Base-by-base conservation (phyloP, 352 stramenopile species). In the Achlya hypogyna region DNA sequence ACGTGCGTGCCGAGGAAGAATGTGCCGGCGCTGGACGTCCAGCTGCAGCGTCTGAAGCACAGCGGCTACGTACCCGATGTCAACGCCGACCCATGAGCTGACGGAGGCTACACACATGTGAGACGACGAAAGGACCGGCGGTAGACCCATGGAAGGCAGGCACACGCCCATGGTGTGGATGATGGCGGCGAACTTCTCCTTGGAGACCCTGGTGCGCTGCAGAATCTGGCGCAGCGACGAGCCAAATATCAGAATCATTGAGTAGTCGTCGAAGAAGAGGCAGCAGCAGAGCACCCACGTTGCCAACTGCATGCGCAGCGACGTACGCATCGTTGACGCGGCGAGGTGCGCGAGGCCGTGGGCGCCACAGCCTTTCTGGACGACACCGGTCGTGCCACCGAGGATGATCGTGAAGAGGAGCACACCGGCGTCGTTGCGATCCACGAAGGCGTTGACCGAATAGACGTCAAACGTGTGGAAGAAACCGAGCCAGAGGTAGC, bases 221-320 rank as follows among this genome's bases (percentile, higher is more conserved):
- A 94, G 62, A 38, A 93, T 84, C 65, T 88, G 83, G 29, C 84
- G 84, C 52, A 93, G 74, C 56, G 86, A 92, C 72, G 84, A 94
- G 60, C 89, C 89, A 45, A 96, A 84, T 72, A 96, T 96, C 16
- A 96, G 71, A 47, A 95, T 95, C 69, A 82, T 95, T 68, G 87
- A 94, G 75, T 96, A 96, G 74, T 96, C 89, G 69, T 96, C 89
- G 65, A 96, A 96, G 78, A 96, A 96, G 71, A 96, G 93, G 62
- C 93, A 72, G 53, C 91, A 71, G 53, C 85, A 93, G 27, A 94
- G 70, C 51, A 89, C 63, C 83, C 83, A 94, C 49, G 85, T 91
- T 22, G 84, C 84, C 31, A 96, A 72, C 68, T 92, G 84, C 80
- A 91, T 91, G 14, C 84, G 79, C 60, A 93, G 71, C 49, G 81